Conservation (phyloP, 1,284 basidiomycete genomes). For the Meripilus lineatus region DNA sequence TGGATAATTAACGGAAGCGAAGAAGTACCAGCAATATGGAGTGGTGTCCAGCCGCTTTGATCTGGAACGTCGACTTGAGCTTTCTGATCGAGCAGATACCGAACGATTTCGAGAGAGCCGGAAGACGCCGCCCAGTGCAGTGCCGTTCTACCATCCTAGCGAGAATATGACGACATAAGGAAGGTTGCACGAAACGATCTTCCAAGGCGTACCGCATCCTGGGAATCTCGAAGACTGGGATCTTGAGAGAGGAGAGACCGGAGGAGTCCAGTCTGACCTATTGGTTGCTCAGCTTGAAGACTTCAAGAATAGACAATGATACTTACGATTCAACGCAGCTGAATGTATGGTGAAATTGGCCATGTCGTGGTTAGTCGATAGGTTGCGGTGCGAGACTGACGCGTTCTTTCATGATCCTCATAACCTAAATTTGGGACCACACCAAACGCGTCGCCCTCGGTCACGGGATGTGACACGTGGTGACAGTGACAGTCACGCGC, state of each 20-base stretch:
- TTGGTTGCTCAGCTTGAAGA: no score
- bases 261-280: slow-evolving; percentile 76
- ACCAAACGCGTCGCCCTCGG: no score
- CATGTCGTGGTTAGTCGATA: not conserved
- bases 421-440: not conserved
- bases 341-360: slow-evolving; percentile 38
- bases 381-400: not conserved
- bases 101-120: slow-evolving; percentile 63
- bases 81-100: slow-evolving; percentile 70
- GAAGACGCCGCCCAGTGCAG: slow-evolving; percentile 88
- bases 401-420: not conserved
- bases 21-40: slow-evolving; percentile 79
- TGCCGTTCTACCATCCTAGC: slow-evolving; percentile 82
- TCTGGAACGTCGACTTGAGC: slow-evolving; percentile 73
- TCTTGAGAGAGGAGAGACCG: slow-evolving; percentile 68
- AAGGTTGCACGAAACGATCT: slow-evolving; percentile 1
- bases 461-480: slow-evolving; percentile 1
- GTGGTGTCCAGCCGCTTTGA: slow-evolving; percentile 76
- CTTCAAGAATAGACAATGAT: slow-evolving; percentile 5
- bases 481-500: not conserved
- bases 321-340: slow-evolving; percentile 64
- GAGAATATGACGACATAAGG: no score
- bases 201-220: slow-evolving; percentile 54
- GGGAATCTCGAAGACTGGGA: slow-evolving; percentile 58
- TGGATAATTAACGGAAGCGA: not conserved